phyloP scores from a whole-genome alignment of 148 eudicot species.

The Chenopodium quinoa region DNA sequence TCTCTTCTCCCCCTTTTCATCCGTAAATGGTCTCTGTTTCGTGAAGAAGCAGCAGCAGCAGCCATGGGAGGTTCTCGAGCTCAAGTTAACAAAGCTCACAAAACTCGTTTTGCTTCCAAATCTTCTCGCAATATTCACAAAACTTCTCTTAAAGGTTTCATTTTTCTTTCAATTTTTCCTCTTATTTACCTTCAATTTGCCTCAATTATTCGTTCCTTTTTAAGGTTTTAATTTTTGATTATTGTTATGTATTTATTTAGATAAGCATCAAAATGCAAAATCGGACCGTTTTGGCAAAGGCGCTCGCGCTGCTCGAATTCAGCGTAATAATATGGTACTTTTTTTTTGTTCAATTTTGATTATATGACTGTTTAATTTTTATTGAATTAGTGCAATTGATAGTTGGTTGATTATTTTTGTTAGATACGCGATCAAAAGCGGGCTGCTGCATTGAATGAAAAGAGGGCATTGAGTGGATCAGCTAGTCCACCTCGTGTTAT shows the following conservation, averaged over 20 bases:
- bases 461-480: slow-evolving; percentile 62
- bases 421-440: slow-evolving; percentile 80
- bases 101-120: slow-evolving; percentile 85
- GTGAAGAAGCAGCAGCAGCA: not conserved
- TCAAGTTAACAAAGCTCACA: slow-evolving; percentile 81
- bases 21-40: not conserved
- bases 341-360: not conserved
- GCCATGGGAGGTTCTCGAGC: slow-evolving; percentile 66
- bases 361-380: not conserved
- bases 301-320: slow-evolving; percentile 72
- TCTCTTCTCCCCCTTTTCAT: not conserved
- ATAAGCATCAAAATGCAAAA: slow-evolving; percentile 57
- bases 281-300: slow-evolving; percentile 58
- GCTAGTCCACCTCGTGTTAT: slow-evolving; percentile 82
- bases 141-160: slow-evolving; percentile 59
- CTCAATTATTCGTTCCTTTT: not conserved
- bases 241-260: slow-evolving; percentile 31
- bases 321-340: slow-evolving; percentile 77
- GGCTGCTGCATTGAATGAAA: slow-evolving; percentile 65
- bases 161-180: not conserved
- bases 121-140: slow-evolving; percentile 81
- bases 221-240: not conserved
- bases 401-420: not conserved
- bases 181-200: not conserved
- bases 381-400: not conserved